Evolutionary conservation across 805 yeast genomes (phyloP), one percentile per base, ranked within the genome.

Genomic region (Wickerhamomyces sydowiorum): DNA sequence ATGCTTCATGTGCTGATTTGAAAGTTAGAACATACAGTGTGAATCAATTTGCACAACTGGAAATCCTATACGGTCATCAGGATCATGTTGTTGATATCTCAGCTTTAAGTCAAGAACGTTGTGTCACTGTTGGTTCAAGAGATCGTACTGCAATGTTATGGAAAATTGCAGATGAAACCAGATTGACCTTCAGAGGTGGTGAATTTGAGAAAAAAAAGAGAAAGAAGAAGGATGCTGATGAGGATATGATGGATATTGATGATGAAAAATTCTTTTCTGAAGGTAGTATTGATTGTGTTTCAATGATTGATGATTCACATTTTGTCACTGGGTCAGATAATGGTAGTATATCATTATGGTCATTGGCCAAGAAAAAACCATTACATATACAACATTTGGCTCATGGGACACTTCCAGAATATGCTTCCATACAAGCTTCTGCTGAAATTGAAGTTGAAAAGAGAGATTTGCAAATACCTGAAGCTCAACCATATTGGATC

Each of bases 301-400:
- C 85, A 12, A 89, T 90, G 96, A 65, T 86, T 41, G 99, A 93
- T 63, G 96, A 90, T 62, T 78, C 89, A 22, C 89, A 86, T 60
- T 93, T 93, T 59, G 80, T 93, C 37, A 90, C 98, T 1, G 98
- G 98, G 5, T 82, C 96, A 14, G 99, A 93, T 59, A 91, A 90
- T 60, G 99, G 99, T 34, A 85, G 79, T 57, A 65, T 93, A 25
- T 67, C 86, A n/a, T 69, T 93, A 47, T 93, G 99, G 99, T 80
- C 96, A 3, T 66, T 84, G 43, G 81, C 86, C 21, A 88, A 88
- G 66, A 93, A 93, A 75, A 90, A 88, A 64, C 95, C 98, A 14
- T 65, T 86, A 23, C 82, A 63, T 60, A 78, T 80, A 2, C 64
- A 74, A 47, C 75, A 93, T 54, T 64, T 70, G 38, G 86, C 91